Conservation (phyloP, 805 yeast genomes). For the Saturnispora sekii region DNA sequence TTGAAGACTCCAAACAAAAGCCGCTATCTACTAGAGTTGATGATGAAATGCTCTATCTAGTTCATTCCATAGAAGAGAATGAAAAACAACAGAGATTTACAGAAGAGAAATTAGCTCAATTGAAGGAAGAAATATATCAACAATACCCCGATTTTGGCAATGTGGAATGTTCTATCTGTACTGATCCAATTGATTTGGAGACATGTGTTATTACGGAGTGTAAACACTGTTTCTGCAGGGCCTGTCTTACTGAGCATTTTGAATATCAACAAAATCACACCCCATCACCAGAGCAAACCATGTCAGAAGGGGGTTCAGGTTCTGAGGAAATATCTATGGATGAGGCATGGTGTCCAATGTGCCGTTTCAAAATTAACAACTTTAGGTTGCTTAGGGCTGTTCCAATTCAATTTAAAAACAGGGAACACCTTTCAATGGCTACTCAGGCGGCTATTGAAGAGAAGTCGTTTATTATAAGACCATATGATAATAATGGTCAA, state of each 20-base stretch:
- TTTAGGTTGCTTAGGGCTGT: conserved; percentile 37
- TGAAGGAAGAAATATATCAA: conserved; percentile 25
- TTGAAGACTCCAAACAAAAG: conserved; percentile 5
- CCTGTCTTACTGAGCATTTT: conserved; percentile 66
- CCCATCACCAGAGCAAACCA: background rate
- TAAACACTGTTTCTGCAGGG: conserved; percentile 69
- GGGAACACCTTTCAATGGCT: background rate
- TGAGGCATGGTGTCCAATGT: conserved; percentile 61
- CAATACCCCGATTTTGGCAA: conserved; percentile 30
- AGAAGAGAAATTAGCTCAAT: conserved; percentile 16
- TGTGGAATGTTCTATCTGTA: conserved; percentile 79
- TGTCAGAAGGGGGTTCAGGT: background rate
- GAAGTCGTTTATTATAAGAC: conserved; percentile 25
- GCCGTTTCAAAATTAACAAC: conserved; percentile 48
- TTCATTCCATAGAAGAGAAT: conserved; percentile 19
- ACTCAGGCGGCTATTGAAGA: conserved; percentile 8
- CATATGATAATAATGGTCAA: conserved; percentile 41
- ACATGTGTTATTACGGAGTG: conserved; percentile 57
- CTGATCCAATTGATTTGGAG: conserved; percentile 46
- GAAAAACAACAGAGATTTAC: conserved; percentile 19
- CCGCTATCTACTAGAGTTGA: conserved; percentile 10
- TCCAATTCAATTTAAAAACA: conserved; percentile 5
- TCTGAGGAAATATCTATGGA: conserved; percentile 27
- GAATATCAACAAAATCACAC: conserved; percentile 40
- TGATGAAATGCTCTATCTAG: conserved; percentile 17